Evolutionary conservation across 768 basidiomycete genomes (phyloP).

Genomic region (Cystofilobasidium ferigula): DNA sequence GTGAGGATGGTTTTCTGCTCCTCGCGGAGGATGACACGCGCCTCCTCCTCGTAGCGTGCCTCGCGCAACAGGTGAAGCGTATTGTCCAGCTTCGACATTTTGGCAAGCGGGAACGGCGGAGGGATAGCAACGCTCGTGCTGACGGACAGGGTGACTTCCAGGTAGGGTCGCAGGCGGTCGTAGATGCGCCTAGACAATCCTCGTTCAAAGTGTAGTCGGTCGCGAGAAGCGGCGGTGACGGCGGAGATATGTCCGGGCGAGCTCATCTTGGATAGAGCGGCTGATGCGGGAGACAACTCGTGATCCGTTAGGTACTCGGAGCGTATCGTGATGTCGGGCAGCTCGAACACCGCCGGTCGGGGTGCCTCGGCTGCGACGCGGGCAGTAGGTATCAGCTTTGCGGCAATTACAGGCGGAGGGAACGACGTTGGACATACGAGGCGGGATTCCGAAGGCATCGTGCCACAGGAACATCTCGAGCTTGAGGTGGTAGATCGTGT

Average conservation of each 20-base stretch:
- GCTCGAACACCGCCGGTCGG: slow-evolving; percentile 4
- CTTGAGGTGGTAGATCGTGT: slow-evolving; percentile 56
- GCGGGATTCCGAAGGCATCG: slow-evolving; percentile 14
- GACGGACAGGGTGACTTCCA: slow-evolving; percentile 77
- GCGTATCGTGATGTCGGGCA: slow-evolving; percentile 1
- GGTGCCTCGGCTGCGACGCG: slow-evolving; percentile 55
- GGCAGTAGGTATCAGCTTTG: slow-evolving; percentile 43
- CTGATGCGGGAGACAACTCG: slow-evolving; percentile 43
- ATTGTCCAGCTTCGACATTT: slow-evolving; percentile 80
- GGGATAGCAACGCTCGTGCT: slow-evolving; percentile 85
- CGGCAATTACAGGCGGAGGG: not conserved
- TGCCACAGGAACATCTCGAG: slow-evolving; percentile 26
- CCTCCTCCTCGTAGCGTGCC: slow-evolving; percentile 74
- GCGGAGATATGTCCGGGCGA: slow-evolving; percentile 11
- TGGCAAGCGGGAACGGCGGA: slow-evolving; percentile 74
- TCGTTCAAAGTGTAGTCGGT: slow-evolving; percentile 30
- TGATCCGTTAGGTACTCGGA: slow-evolving; percentile 5
- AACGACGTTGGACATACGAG: slow-evolving; percentile 11
- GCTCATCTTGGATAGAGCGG: slow-evolving; percentile 8
- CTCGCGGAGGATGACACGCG: slow-evolving; percentile 33
- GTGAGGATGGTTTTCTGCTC: slow-evolving; percentile 12
- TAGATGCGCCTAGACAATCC: slow-evolving; percentile 64
- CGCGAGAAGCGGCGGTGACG: not conserved
- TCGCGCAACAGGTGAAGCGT: slow-evolving; percentile 57
- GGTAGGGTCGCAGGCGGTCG: slow-evolving; percentile 70